These are phyloP conservation scores for Wickerhamomyces silvicola DNA, from an alignment of 805 yeast genomes.

Conservation along the genomic window DNA sequence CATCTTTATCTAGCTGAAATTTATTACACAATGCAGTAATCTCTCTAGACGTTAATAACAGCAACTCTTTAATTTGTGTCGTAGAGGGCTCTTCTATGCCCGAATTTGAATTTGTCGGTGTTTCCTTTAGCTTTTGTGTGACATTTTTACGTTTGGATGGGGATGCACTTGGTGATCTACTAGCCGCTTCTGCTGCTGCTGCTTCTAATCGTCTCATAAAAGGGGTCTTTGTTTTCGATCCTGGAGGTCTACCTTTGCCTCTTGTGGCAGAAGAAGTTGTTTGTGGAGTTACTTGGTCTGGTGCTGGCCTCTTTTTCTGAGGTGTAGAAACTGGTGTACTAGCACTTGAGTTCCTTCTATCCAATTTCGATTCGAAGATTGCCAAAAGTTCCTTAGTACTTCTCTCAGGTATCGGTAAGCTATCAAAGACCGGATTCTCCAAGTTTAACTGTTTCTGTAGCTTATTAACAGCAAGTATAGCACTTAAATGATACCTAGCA, in stretches of 20 bases:
- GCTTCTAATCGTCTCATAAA: slow-evolving; percentile 25
- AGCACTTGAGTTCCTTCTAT: too few relatives aligned
- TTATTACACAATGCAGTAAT: slow-evolving; percentile 49
- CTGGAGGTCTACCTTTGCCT: slow-evolving; percentile 16
- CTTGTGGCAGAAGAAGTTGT: slow-evolving; percentile 13
- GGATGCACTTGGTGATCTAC: slow-evolving; percentile 6
- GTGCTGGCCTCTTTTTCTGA: not conserved
- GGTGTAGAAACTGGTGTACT: slow-evolving; percentile 1
- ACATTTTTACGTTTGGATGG: too few relatives aligned
- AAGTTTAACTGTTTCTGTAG: slow-evolving; percentile 36
- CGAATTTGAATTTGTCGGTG: too few relatives aligned
- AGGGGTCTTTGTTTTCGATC: slow-evolving; percentile 16
- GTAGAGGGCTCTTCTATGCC: too few relatives aligned
- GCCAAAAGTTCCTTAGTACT: slow-evolving; percentile 34
- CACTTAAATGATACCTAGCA: slow-evolving; percentile 65
- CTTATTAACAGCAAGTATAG: slow-evolving; percentile 51
- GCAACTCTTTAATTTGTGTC: slow-evolving; percentile 23
- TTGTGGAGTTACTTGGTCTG: not conserved
- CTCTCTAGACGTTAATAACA: slow-evolving; percentile 33
- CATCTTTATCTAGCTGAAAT: slow-evolving; percentile 52
- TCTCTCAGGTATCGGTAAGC: slow-evolving; percentile 52
- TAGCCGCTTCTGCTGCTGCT: slow-evolving; percentile 20
- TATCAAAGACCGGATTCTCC: slow-evolving; percentile 42
- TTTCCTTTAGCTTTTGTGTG: too few relatives aligned
- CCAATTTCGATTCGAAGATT: slow-evolving; percentile 30